These are phyloP conservation scores for Fusarium torreyae DNA, from an alignment of 2,329 filamentous ascomycete genomes.

Conservation along the genomic window DNA sequence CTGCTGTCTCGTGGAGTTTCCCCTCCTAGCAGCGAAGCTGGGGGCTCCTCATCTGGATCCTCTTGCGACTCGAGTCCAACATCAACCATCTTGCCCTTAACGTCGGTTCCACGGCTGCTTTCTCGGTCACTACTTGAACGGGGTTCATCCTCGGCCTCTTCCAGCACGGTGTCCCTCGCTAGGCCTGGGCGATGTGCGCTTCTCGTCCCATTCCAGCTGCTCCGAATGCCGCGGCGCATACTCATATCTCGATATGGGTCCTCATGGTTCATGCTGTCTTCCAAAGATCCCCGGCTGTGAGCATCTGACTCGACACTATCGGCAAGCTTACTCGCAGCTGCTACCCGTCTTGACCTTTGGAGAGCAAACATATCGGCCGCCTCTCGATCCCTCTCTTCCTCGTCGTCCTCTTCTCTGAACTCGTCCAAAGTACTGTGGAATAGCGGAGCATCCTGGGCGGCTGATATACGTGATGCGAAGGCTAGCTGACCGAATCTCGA, in stretches of 20 bases:
- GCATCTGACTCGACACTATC: constrained; percentile 86
- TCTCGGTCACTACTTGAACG: constrained; percentile 53
- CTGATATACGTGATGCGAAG: constrained; percentile 82
- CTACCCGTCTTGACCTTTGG: constrained; percentile 89
- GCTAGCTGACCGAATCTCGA: constrained; percentile 81
- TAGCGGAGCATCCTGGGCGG: constrained; percentile 85
- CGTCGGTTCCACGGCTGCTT: constrained; percentile 51
- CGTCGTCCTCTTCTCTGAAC: constrained; percentile 93
- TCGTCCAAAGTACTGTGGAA: constrained; percentile 94
- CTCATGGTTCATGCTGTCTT: constrained; percentile 51
- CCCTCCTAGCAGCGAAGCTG: constrained; percentile 69
- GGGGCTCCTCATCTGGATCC: constrained; percentile 70
- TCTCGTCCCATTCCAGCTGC: constrained; percentile 74
- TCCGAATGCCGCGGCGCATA: constrained; percentile 69
- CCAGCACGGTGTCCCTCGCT: constrained; percentile 55
- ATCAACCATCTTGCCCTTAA: constrained; percentile 84
- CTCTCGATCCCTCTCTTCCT: constrained; percentile 89
- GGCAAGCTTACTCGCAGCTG: constrained; percentile 85
- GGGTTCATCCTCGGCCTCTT: constrained; percentile 61
- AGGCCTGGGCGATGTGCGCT: constrained; percentile 54
- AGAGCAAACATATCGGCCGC: constrained; percentile 95
- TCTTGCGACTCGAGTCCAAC: constrained; percentile 82
- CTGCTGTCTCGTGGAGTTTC: constrained; percentile 67
- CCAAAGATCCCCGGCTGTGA: constrained; percentile 58
- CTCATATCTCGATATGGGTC: constrained; percentile 63